These are phyloP conservation scores for Wallacemonas sp. DNA, from an alignment of 208 protist genomes.

Conservation along the genomic window DNA sequence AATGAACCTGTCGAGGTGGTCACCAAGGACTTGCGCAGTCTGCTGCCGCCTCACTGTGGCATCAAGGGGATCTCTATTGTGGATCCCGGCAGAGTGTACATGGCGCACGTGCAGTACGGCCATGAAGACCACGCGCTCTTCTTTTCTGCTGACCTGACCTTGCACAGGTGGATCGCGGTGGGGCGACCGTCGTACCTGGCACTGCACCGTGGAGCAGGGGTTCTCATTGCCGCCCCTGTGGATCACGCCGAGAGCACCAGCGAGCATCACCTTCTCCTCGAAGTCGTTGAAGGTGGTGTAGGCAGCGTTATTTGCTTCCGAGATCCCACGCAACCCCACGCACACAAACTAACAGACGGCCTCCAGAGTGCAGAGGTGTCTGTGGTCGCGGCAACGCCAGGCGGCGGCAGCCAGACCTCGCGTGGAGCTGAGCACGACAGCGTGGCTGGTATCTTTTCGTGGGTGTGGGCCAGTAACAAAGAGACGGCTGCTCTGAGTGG, in stretches of 20 bases:
- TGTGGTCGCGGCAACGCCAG: neutral
- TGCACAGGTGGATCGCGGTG: conserved; percentile 50
- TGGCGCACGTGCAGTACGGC: conserved; percentile 32
- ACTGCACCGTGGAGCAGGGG: conserved; percentile 32
- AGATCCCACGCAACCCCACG: neutral
- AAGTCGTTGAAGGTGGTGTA: conserved; percentile 60
- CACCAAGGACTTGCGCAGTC: conserved; percentile 13
- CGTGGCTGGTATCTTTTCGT: neutral
- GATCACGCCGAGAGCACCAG: conserved; percentile 20
- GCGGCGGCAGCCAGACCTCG: neutral
- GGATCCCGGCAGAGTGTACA: conserved; percentile 28
- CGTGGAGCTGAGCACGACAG: neutral
- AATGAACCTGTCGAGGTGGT: conserved; percentile 9
- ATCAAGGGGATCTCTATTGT: conserved; percentile 34
- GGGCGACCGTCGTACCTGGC: conserved; percentile 36
- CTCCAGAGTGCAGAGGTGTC: neutral
- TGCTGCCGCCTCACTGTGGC: conserved; percentile 23
- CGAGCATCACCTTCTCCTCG: conserved; percentile 42
- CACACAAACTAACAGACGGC: too few relatives aligned
- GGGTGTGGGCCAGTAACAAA: conserved; percentile 3
- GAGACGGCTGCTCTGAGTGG: conserved; percentile 26
- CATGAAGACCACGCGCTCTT: conserved; percentile 45
- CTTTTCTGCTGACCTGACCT: conserved; percentile 48
- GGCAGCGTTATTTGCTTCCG: conserved; percentile 52
- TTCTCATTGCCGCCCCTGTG: conserved; percentile 38